A percentile compares a stretch with the other conserved stretches of the same genome.
Conservation (phyloP, 2,329 filamentous ascomycete species). For the Colletotrichum noveboracense region DNA sequence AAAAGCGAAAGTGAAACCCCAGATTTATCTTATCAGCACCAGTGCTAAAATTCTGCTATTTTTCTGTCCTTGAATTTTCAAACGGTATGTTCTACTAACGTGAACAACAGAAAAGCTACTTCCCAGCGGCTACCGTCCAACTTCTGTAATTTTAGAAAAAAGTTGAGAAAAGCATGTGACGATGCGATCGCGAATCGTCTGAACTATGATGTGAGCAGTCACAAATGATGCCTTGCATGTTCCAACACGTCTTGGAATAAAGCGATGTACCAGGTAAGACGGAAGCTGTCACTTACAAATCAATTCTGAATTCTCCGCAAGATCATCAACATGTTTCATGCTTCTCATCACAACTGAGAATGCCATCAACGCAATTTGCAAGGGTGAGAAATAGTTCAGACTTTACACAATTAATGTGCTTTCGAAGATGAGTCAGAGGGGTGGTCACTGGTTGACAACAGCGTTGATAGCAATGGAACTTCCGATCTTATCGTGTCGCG, state of each 20-base stretch:
- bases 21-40: not conserved
- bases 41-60: not conserved
- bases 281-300: not conserved
- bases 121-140: not conserved
- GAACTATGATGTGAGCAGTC: not conserved
- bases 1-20: not conserved
- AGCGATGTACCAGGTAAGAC: not conserved
- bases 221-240: not conserved
- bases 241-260: not conserved
- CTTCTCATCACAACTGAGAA: not conserved
- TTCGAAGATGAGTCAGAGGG: too few species aligned
- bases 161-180: not conserved
- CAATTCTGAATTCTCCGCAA: not conserved
- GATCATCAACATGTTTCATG: not conserved
- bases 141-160: not conserved
- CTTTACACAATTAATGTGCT: not conserved
- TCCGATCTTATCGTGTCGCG: too few species aligned
- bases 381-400: not conserved
- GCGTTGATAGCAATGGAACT: too few species aligned
- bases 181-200: not conserved
- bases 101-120: not conserved
- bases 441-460: too few species aligned
- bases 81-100: not conserved
- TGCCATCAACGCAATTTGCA: accelerated
- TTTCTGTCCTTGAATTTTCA: not conserved